Evolutionary conservation across 495 filamentous ascomycete species (phyloP), one percentile per base, ranked within the genome.

Genomic region (Neurospora discreta): DNA sequence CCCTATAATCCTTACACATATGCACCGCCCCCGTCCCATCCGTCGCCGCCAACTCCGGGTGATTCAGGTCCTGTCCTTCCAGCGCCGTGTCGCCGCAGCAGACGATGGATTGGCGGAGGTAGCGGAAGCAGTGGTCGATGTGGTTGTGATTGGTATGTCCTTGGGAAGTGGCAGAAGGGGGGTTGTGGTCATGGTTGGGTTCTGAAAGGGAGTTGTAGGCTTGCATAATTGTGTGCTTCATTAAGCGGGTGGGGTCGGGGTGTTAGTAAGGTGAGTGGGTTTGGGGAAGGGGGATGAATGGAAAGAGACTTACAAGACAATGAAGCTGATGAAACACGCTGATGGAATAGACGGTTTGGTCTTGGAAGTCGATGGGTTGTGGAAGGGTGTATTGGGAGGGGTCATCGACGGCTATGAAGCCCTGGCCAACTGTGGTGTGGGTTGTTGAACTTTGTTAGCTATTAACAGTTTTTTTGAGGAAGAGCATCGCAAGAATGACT

Each of bases 61-160:
- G 26, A 15, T 23, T 38, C 1, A 33, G 46, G 41, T 70, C 70
- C 18, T 70, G 52, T 0, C 69, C 72, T n/a, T 73, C 65, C 5
- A 73, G 60, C 2, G 72, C 60, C 16, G 72, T 73, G 58, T 73
- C 69, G 20, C 41, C 69, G 42, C 72, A 71, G 69, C 72, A 73
- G 8, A 73, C 11, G 0, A 71, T 2, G 5, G 69, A 26, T 2
- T 71, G 60, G 7, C 69, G 69, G 58, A 73, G 46, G 38, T 71
- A 73, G 11, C 69, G 72, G 69, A 73, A 68, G 69, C 72, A 73
- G 42, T 73, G 72, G 72, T 71, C 69, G 15, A 40, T 60, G 52
- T 60, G 52, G 23, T 60, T 60, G 16, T 30, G 36, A 15, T 11
- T 26, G 38, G 39, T 68, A 11, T 39, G 39, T 3, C 39, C 39